Evolutionary conservation across 495 filamentous ascomycete species (phyloP).

Genomic region (Penicillium soppii): DNA sequence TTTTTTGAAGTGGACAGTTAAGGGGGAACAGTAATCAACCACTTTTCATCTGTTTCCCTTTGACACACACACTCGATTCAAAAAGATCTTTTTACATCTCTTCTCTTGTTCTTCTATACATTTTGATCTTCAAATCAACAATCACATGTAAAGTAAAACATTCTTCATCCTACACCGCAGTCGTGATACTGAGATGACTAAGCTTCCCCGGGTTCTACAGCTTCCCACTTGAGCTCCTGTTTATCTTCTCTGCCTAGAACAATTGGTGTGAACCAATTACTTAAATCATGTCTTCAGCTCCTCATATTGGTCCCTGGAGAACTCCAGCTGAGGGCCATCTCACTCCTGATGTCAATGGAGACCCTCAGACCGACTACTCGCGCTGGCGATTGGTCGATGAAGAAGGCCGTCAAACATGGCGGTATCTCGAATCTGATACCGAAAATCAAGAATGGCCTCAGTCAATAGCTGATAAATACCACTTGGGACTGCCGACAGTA

Average conservation of each 20-base stretch:
- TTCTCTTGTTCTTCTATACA: background rate
- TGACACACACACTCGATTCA: no score
- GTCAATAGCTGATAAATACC: constrained; percentile 78
- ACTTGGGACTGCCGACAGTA: constrained; percentile 71
- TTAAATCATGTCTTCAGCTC: constrained; percentile 19
- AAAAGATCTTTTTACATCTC: background rate
- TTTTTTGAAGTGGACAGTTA: no score
- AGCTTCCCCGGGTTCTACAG: constrained; percentile 14
- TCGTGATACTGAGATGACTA: constrained; percentile 26
- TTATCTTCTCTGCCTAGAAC: constrained; percentile 10
- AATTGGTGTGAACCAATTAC: constrained; percentile 4
- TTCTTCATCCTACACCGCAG: constrained; percentile 25
- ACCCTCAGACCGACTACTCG: constrained; percentile 65
- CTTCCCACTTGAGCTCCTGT: background rate
- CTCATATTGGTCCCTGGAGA: constrained; percentile 44
- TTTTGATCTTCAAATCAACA: background rate
- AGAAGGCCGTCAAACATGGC: constrained; percentile 85
- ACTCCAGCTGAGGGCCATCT: constrained; percentile 41
- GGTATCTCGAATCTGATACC: constrained; percentile 81
- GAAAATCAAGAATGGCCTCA: constrained; percentile 80
- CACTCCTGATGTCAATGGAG: constrained; percentile 37
- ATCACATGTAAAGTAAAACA: constrained; percentile 7
- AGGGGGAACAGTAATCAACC: no score
- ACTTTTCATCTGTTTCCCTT: no score
- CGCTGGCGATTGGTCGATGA: constrained; percentile 87